Conservation (phyloP, 805 yeast genomes). For the Starmerella scarabaei region DNA sequence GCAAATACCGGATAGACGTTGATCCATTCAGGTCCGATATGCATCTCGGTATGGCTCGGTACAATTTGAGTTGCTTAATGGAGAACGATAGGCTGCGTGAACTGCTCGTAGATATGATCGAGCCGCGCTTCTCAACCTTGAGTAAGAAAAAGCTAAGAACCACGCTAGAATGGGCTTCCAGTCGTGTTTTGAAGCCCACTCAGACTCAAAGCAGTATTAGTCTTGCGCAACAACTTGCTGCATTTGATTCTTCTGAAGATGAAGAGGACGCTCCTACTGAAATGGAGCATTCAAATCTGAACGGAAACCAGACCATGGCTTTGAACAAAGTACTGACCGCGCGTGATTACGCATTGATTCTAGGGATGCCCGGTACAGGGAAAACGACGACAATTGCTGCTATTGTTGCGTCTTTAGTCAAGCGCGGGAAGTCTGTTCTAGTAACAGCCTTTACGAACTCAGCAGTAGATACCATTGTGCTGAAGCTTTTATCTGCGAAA, state of each 20-base stretch:
- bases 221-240: neutral
- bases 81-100: constrained; percentile 31
- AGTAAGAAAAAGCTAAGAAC: constrained; percentile 7
- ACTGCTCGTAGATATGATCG: constrained; percentile 38
- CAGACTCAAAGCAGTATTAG: neutral
- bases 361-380: constrained; percentile 99
- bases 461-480: constrained; percentile 84
- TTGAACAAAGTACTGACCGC: constrained; percentile 51
- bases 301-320: constrained; percentile 60
- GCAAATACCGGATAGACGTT: constrained; percentile 53
- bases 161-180: constrained; percentile 13
- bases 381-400: constrained; percentile 82
- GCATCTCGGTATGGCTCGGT: constrained; percentile 65
- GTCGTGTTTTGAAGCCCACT: constrained; percentile 1
- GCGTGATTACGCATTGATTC: constrained; percentile 61
- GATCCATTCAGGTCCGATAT: constrained; percentile 70
- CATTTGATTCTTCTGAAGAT: neutral
- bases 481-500: constrained; percentile 45
- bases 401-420: constrained; percentile 48
- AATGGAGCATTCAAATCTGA: constrained; percentile 30
- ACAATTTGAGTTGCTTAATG: constrained; percentile 59
- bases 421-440: constrained; percentile 51
- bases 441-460: constrained; percentile 86
- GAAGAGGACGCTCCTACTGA: constrained; percentile 17
- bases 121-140: constrained; percentile 8